Conservation (phyloP, 805 yeast species). For the Jamesozyma lodderae region DNA sequence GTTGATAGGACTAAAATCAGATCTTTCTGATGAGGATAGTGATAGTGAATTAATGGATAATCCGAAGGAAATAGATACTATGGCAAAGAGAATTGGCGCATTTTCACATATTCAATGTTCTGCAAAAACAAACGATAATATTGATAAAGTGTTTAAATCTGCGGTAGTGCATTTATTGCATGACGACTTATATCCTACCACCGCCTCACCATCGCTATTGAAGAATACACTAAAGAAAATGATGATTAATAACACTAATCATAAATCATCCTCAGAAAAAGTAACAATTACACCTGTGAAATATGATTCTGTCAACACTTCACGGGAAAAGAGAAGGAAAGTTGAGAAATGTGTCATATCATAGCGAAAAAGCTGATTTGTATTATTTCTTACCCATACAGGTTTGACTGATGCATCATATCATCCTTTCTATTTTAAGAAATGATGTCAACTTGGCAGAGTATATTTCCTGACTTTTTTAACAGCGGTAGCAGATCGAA, state of each 20-base stretch:
- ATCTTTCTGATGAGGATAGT: slow-evolving; percentile 33
- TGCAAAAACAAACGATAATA: slow-evolving; percentile 59
- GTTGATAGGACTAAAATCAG: slow-evolving; percentile 77
- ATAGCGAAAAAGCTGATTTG: too few relatives aligned
- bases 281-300: background rate
- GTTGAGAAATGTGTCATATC: too few relatives aligned
- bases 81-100: slow-evolving; percentile 58
- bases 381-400: too few relatives aligned
- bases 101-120: slow-evolving; percentile 71
- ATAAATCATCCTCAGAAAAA: too few relatives aligned
- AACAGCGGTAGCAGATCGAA: too few relatives aligned
- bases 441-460: too few relatives aligned
- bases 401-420: too few relatives aligned
- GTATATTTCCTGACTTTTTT: too few relatives aligned
- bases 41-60: slow-evolving; percentile 25
- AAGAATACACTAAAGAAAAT: slow-evolving; percentile 12
- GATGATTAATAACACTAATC: background rate
- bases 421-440: too few relatives aligned
- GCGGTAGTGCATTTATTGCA: slow-evolving; percentile 33
- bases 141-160: slow-evolving; percentile 56
- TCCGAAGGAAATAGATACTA: slow-evolving; percentile 40
- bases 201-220: slow-evolving; percentile 5
- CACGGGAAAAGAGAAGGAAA: too few relatives aligned
- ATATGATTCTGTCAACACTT: too few relatives aligned
- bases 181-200: slow-evolving; percentile 7